These are phyloP conservation scores for Podila verticillata DNA, from an alignment of 192 early-diverging fungal species.

Conservation along the genomic window DNA sequence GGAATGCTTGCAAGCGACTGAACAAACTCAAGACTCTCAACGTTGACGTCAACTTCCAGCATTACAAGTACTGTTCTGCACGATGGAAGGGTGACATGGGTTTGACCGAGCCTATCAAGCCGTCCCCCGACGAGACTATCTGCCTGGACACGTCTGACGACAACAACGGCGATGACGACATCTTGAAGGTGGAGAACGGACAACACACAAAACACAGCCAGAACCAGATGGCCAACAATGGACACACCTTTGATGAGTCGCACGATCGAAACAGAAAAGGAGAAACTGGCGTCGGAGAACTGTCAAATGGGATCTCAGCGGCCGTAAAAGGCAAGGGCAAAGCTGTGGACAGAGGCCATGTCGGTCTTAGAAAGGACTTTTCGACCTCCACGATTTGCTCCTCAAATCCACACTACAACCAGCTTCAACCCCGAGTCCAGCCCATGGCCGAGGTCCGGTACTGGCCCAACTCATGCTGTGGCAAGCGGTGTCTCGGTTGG, in stretches of 20 bases:
- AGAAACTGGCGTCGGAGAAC: too few relatives aligned
- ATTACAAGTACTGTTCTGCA: constrained; percentile 11
- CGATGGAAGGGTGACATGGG: constrained; percentile 17
- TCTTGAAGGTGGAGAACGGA: background rate
- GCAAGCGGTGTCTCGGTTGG: constrained; percentile 32
- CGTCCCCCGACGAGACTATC: background rate
- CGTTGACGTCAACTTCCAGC: constrained; percentile 25
- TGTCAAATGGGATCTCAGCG: too few relatives aligned
- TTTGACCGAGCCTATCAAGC: constrained; percentile 6
- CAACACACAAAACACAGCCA: background rate
- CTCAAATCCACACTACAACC: background rate
- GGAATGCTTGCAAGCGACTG: constrained; percentile 12
- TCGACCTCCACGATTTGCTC: too few relatives aligned
- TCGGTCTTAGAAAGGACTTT: too few relatives aligned
- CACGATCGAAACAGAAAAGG: too few relatives aligned
- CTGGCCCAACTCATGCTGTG: constrained; percentile 39
- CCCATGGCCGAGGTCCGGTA: constrained; percentile 14
- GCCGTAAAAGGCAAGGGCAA: constrained; percentile 11
- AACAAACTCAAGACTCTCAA: constrained; percentile 8
- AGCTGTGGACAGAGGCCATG: background rate
- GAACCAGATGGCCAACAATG: too few relatives aligned
- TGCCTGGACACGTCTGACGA: too few relatives aligned
- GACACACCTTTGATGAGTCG: too few relatives aligned
- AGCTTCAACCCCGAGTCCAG: background rate
- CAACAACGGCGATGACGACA: background rate